These are phyloP conservation scores for Sanguinoderma infundibulare DNA, from an alignment of 1,284 basidiomycete genomes.

Conservation along the genomic window DNA sequence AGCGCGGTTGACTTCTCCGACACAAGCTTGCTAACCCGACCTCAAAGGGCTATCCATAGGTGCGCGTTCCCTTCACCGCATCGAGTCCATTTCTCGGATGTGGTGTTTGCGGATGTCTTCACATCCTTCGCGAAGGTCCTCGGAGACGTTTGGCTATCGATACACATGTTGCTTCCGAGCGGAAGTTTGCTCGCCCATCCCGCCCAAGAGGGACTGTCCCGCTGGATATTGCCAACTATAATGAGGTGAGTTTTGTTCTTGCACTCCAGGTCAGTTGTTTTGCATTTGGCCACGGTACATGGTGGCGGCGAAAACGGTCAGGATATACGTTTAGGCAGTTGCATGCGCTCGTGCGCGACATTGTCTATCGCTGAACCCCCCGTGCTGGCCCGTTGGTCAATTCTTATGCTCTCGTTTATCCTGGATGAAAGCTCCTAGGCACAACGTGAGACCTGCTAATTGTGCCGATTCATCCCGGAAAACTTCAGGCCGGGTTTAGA, in stretches of 20 bases:
- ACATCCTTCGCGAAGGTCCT: slow-evolving; percentile 97
- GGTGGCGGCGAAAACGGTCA: neutral
- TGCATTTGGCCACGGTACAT: neutral
- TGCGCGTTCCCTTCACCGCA: slow-evolving; percentile 72
- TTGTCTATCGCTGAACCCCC: too few species aligned
- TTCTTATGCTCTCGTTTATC: too few species aligned
- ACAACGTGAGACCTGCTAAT: too few species aligned
- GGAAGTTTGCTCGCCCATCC: slow-evolving; percentile 75
- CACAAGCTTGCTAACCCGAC: neutral
- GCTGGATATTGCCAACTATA: slow-evolving; percentile 81
- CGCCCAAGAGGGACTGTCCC: slow-evolving; percentile 60
- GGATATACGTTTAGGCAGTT: too few species aligned
- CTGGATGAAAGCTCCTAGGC: too few species aligned
- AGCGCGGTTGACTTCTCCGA: neutral
- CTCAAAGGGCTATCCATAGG: slow-evolving; percentile 63
- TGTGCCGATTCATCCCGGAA: too few species aligned
- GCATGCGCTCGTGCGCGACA: too few species aligned
- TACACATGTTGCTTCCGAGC: slow-evolving; percentile 80
- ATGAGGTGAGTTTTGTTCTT: slow-evolving; percentile 70
- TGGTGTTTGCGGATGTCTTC: slow-evolving; percentile 94
- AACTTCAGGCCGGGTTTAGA: too few species aligned
- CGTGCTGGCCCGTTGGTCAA: too few species aligned
- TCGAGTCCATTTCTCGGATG: slow-evolving; percentile 86
- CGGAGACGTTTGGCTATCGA: slow-evolving; percentile 91
- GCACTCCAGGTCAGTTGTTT: neutral